Percentiles rank a stretch among this genome's conserved stretches.
Evolutionary conservation across 305 asterid species (phyloP).

Genomic region (Euphrasia arctica): DNA sequence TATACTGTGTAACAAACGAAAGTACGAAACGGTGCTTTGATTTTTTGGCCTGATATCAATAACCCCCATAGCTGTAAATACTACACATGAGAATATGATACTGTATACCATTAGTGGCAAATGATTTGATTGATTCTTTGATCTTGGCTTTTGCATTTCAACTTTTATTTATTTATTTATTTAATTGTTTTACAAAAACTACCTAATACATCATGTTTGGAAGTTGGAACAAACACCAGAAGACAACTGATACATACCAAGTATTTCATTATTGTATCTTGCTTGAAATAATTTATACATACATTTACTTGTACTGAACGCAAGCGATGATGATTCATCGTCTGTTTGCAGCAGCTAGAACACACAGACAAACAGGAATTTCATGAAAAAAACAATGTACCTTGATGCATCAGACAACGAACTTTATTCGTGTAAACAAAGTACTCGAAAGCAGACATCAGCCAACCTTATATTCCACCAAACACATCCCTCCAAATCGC

Average conservation of each 20-base stretch:
- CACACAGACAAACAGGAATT: background rate
- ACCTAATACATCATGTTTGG: conserved; percentile 1
- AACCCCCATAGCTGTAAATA: conserved; percentile 33
- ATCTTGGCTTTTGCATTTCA: background rate
- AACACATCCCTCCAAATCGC: conserved; percentile 39
- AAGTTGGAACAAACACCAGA: background rate
- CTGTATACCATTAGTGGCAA: background rate
- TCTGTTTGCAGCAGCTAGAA: conserved; percentile 8
- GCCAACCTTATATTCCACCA: conserved; percentile 39
- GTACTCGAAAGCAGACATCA: conserved; percentile 32
- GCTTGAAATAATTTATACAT: background rate
- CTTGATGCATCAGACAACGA: conserved; percentile 23
- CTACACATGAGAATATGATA: background rate
- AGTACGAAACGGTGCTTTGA: conserved; percentile 48
- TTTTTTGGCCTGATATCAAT: conserved; percentile 78
- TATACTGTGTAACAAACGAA: conserved; percentile 57
- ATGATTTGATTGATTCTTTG: background rate
- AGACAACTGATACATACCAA: background rate
- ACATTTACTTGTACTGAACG: background rate
- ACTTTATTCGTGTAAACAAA: conserved; percentile 1
- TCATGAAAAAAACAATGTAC: conserved; percentile 9
- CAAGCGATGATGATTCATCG: conserved; percentile 1
- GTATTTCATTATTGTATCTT: background rate
- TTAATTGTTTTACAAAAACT: background rate
- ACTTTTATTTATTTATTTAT: background rate